phyloP scores from a whole-genome alignment of 331 rosid genomes.

The Saraca asoca region DNA sequence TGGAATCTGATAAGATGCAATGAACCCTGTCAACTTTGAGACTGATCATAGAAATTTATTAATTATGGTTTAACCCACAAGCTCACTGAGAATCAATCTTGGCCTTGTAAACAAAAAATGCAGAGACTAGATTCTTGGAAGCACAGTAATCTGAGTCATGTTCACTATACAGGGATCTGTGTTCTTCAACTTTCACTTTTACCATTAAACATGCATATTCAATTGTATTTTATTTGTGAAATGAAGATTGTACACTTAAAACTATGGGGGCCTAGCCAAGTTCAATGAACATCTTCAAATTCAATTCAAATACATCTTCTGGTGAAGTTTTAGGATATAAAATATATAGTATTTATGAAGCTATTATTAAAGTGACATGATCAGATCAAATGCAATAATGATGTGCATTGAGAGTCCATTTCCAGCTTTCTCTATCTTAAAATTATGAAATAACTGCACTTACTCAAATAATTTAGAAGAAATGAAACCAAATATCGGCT shows the following conservation, averaged over 20 bases:
- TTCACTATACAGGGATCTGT: slow-evolving; percentile 12
- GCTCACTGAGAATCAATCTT: not conserved
- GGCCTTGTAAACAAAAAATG: not conserved
- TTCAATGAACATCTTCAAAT: slow-evolving; percentile 20
- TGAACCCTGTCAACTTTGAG: not conserved
- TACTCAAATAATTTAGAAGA: too few species aligned
- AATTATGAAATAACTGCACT: too few species aligned
- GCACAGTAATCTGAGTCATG: slow-evolving; percentile 11
- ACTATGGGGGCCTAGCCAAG: not conserved
- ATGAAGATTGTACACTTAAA: not conserved
- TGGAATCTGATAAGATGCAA: slow-evolving; percentile 3
- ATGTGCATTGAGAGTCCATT: too few species aligned
- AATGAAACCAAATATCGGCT: too few species aligned
- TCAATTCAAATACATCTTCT: too few species aligned
- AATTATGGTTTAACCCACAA: not conserved
- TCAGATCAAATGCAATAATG: too few species aligned
- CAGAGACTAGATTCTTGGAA: slow-evolving; percentile 17
- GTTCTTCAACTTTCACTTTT: not conserved
- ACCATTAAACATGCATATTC: not conserved
- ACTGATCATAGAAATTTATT: not conserved
- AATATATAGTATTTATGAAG: too few species aligned
- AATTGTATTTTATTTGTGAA: not conserved
- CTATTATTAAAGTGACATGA: too few species aligned
- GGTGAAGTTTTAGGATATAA: too few species aligned
- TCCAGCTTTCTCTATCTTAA: too few species aligned